phyloP scores from a whole-genome alignment of 768 basidiomycete genomes.

The Podaxis mareebaensis region DNA sequence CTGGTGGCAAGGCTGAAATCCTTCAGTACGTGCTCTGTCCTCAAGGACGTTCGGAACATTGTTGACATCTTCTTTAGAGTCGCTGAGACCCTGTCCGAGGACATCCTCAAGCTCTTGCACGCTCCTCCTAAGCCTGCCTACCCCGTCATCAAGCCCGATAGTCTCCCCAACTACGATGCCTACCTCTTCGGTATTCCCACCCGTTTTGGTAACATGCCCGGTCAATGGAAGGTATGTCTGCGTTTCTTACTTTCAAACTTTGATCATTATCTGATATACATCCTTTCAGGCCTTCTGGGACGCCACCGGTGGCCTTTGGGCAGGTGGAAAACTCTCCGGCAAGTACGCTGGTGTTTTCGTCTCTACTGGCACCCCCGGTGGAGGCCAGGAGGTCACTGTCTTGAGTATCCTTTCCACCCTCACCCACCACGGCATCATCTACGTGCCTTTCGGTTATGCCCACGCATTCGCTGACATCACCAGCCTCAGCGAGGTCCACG shows the following conservation, averaged over 20 bases:
- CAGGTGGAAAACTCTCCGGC: constrained; percentile 56
- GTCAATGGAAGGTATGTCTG: constrained; percentile 44
- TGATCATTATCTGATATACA: neutral
- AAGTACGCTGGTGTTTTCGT: constrained; percentile 79
- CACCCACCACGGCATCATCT: constrained; percentile 72
- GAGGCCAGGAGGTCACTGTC: constrained; percentile 74
- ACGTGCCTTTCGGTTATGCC: constrained; percentile 74
- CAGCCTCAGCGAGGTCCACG: constrained; percentile 50
- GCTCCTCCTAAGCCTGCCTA: constrained; percentile 61
- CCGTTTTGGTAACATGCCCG: constrained; percentile 76
- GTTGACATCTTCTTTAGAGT: constrained; percentile 45
- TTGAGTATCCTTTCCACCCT: constrained; percentile 56
- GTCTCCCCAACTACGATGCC: constrained; percentile 58
- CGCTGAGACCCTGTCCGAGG: constrained; percentile 71
- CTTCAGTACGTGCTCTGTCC: constrained; percentile 46
- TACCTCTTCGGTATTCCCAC: constrained; percentile 72
- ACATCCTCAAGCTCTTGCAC: constrained; percentile 60
- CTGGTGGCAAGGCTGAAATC: constrained; percentile 52
- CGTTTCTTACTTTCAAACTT: neutral
- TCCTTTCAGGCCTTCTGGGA: constrained; percentile 70
- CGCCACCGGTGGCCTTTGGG: constrained; percentile 69
- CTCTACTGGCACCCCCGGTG: constrained; percentile 70
- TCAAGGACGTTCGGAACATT: neutral
- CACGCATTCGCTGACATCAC: constrained; percentile 40
- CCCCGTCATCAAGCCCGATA: constrained; percentile 52